Conservation (phyloP, 352 stramenopile species). For the Globisporangium paddicum region DNA sequence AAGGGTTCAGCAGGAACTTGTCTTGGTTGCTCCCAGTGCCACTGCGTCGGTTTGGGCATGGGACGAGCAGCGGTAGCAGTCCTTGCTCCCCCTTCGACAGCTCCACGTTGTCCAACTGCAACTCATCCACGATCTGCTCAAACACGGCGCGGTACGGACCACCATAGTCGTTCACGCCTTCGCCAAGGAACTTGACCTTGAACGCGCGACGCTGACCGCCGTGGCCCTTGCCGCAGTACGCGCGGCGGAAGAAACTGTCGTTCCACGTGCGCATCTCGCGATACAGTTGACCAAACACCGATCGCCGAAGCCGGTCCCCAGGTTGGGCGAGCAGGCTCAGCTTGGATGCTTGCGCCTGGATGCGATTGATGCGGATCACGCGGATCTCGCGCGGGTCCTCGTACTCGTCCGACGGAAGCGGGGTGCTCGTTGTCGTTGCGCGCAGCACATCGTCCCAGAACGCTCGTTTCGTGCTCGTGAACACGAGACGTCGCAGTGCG, state of each 20-base stretch:
- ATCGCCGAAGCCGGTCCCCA: constrained; percentile 84
- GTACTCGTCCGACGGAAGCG: constrained; percentile 98
- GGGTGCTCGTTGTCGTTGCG: constrained; percentile 95
- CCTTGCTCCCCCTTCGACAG: constrained; percentile 82
- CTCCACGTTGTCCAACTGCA: constrained; percentile 90
- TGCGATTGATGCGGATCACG: constrained; percentile 96
- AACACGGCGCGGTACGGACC: constrained; percentile 98
- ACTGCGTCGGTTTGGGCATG: constrained; percentile 83
- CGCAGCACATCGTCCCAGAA: constrained; percentile 94
- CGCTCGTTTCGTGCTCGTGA: constrained; percentile 90
- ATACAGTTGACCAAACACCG: constrained; percentile 98
- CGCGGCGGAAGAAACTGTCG: constrained; percentile 91
- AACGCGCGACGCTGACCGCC: constrained; percentile 97
- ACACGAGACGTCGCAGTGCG: constrained; percentile 71
- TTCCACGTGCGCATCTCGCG: constrained; percentile 95
- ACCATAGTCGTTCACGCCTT: constrained; percentile 99
- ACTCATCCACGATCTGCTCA: constrained; percentile 94
- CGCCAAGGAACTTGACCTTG: constrained; percentile 98
- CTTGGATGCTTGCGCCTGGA: constrained; percentile 89
- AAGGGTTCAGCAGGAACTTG: constrained; percentile 90
- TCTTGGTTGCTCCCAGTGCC: constrained; percentile 89
- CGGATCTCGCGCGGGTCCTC: constrained; percentile 97
- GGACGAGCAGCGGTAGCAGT: constrained; percentile 83
- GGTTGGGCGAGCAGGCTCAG: constrained; percentile 87
- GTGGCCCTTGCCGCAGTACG: constrained; percentile 97